phyloP scores from a whole-genome alignment of 495 filamentous ascomycete species.

The Lentithecium fluviatile region DNA sequence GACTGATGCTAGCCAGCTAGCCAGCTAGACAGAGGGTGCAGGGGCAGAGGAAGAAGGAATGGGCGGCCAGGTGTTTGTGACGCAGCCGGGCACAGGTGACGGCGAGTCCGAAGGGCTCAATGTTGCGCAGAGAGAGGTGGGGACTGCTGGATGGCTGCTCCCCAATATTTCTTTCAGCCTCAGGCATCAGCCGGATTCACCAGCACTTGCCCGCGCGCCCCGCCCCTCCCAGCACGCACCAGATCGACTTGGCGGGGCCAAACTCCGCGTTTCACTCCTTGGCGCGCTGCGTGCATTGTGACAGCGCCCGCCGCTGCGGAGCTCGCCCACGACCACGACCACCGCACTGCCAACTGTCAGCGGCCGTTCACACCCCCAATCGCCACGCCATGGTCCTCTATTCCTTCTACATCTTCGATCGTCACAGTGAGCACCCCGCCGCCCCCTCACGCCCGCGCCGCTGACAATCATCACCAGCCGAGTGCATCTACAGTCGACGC shows the following conservation, averaged over 20 bases:
- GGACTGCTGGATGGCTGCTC: too few relatives aligned
- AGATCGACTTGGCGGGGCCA: constrained; percentile 4
- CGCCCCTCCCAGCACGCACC: constrained; percentile 1
- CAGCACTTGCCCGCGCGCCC: neutral
- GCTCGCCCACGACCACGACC: neutral
- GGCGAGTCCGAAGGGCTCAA: too few relatives aligned
- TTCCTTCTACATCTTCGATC: constrained; percentile 98
- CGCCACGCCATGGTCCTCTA: constrained; percentile 78
- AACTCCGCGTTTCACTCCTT: neutral
- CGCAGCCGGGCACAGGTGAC: too few relatives aligned
- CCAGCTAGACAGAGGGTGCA: neutral
- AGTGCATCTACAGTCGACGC: constrained; percentile 92
- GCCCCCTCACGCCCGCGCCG: neutral
- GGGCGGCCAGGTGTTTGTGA: too few relatives aligned
- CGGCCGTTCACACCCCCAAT: neutral
- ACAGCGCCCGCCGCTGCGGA: neutral
- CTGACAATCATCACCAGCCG: constrained; percentile 55
- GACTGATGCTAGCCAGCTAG: neutral
- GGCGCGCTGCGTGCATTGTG: neutral
- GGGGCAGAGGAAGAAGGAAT: too few relatives aligned
- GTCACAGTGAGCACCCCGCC: constrained; percentile 70
- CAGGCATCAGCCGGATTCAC: constrained; percentile 2
- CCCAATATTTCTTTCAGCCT: constrained; percentile 8
- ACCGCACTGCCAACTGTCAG: neutral
- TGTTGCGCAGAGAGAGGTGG: too few relatives aligned